Evolutionary conservation across 441 rosid genomes (phyloP).

Genomic region (Erodium trifolium): DNA sequence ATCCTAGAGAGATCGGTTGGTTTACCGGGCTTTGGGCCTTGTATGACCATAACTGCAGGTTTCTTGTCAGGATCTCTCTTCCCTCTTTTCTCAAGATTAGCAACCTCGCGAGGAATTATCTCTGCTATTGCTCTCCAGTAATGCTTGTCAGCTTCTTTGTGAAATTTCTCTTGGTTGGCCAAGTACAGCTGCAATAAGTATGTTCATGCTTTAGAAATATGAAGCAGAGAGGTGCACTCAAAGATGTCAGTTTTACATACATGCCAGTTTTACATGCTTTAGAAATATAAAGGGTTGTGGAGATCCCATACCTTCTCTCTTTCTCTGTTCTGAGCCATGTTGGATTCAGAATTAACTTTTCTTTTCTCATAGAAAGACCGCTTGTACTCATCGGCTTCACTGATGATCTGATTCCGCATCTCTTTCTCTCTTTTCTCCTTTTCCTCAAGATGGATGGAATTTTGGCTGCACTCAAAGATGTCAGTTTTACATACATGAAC

Average conservation of each 20-base stretch:
- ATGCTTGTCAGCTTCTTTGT: constrained; percentile 71
- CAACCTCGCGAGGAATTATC: constrained; percentile 74
- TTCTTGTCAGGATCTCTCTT: constrained; percentile 71
- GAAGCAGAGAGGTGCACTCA: neutral
- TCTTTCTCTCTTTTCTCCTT: constrained; percentile 74
- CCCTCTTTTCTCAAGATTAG: constrained; percentile 71
- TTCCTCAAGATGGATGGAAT: constrained; percentile 61
- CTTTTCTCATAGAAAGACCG: constrained; percentile 37
- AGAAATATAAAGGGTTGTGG: neutral
- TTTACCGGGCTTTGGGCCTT: constrained; percentile 96
- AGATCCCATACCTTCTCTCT: constrained; percentile 13
- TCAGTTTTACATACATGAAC: no score
- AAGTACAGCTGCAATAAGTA: constrained; percentile 41
- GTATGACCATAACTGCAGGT: constrained; percentile 51
- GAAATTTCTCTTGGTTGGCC: constrained; percentile 85
- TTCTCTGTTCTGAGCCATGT: no score
- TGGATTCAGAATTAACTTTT: no score
- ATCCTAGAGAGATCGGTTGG: constrained; percentile 83
- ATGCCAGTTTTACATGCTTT: no score
- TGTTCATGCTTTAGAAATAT: neutral
- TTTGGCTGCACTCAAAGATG: constrained; percentile 38
- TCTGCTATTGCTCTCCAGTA: constrained; percentile 92
- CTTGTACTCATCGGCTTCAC: constrained; percentile 52
- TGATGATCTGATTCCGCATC: constrained; percentile 53
- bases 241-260: no score